Percentiles rank a stretch among this genome's conserved stretches.
These are phyloP conservation scores for Melocanna baccifera DNA, from an alignment of 176 grass and related monocot species.

Conservation along the genomic window DNA sequence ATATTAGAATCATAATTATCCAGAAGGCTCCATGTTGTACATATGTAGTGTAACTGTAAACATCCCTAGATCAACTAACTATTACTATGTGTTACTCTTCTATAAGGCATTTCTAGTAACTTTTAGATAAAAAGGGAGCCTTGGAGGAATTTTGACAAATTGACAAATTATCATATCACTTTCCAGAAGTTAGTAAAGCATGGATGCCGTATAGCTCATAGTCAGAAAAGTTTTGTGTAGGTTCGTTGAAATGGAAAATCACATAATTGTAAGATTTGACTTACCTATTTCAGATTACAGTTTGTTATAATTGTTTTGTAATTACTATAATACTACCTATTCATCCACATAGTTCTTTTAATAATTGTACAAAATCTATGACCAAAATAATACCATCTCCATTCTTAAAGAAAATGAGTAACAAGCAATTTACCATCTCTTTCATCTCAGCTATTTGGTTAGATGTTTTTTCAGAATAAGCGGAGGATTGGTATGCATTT, in stretches of 20 bases:
- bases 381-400: not conserved
- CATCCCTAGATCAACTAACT: not conserved
- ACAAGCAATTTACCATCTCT: conserved; percentile 15
- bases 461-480: conserved; percentile 15
- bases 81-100: not conserved
- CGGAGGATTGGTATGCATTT: conserved; percentile 23
- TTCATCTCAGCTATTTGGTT: conserved; percentile 34
- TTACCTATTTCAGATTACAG: too few species aligned
- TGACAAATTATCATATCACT: not conserved
- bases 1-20: not conserved
- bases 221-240: not conserved
- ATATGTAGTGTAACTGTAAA: not conserved
- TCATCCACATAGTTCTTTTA: not conserved
- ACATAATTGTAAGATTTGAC: not conserved
- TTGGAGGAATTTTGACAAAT: not conserved
- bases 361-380: not conserved
- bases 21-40: not conserved
- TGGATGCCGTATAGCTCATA: not conserved
- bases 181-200: not conserved
- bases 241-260: not conserved
- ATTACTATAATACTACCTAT: not conserved
- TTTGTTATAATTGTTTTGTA: not conserved
- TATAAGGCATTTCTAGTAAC: not conserved
- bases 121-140: not conserved
- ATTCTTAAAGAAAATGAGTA: not conserved